Evolutionary conservation across 2,329 filamentous ascomycete genomes (phyloP), one percentile per base, ranked within the genome.

Genomic region (Samsoniella hepiali): DNA sequence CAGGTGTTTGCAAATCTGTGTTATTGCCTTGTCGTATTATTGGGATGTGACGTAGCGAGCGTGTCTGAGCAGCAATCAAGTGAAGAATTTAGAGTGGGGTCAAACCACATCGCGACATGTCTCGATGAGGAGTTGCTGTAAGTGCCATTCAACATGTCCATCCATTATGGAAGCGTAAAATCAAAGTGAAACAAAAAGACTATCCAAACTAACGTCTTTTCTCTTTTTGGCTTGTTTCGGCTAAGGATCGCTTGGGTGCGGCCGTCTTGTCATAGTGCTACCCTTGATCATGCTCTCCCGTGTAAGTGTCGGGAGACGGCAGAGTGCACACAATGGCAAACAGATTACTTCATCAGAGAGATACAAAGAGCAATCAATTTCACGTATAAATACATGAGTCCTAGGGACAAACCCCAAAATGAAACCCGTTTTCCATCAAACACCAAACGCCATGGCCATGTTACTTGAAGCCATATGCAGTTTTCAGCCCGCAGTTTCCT

Each of bases 81-180:
- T 53, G 47, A 31, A 49, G 60, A 63, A 51, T 57, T 55, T 50
- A 27, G 53, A 55, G 53, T 47, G 51, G 60, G 44, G 53, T 57
- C 38, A 3, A 5, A 40, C 10, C 1, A 15, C 38, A 15, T 34
- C 34, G 2, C 9, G 3, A 9, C 38, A 15, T 4, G 9, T 13
- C 3, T 3, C 13, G 1, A 9, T 11, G 34, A 38, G 34, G 34
- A 38, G 34, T 10, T 5, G 6, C 9, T 38, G 34, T 38, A 11
- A 38, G 11, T 38, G 34, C 34, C 6, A 11, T 38, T 5, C 34
- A 11, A 11, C 9, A 38, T 38, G 9, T 10, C 34, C 11, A 4
- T 40, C 9, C 38, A 15, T 4, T 40, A 22, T 22, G 22, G 13
- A 40, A 15, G 10, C 10, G 13, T 9, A 15, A 22, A 9, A 40